Evolutionary conservation across 202 grass and related monocot genomes (phyloP).

Genomic region (Digitaria exilis): DNA sequence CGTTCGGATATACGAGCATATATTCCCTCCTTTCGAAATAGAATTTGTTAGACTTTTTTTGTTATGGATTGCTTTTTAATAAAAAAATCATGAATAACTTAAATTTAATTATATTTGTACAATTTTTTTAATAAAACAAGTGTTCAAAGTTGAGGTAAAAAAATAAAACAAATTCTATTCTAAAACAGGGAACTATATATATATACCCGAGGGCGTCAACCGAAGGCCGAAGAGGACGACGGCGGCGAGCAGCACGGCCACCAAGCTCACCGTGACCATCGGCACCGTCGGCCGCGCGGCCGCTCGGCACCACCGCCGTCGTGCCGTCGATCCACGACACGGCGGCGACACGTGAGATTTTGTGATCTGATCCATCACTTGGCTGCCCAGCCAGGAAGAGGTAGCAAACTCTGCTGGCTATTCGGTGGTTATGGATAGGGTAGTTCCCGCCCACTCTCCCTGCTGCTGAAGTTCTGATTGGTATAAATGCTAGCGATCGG

Average conservation of each 20-base stretch:
- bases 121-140: no score
- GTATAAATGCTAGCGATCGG: neutral
- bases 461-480: neutral
- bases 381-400: neutral
- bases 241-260: slow-evolving; percentile 1
- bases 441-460: neutral
- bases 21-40: no score
- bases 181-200: neutral
- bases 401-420: neutral
- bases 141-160: no score
- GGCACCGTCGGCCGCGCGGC: neutral
- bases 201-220: slow-evolving; percentile 12
- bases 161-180: no score
- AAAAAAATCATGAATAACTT: no score
- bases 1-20: no score
- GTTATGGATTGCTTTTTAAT: no score
- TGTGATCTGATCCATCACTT: neutral
- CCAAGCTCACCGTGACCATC: neutral
- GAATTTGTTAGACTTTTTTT: no score
- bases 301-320: neutral
- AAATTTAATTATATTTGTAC: no score
- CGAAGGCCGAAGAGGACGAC: slow-evolving; percentile 29
- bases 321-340: neutral
- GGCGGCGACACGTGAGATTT: neutral
- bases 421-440: neutral